phyloP scores from a whole-genome alignment of 148 eudicot species.

The Nepenthes mirabilis region DNA sequence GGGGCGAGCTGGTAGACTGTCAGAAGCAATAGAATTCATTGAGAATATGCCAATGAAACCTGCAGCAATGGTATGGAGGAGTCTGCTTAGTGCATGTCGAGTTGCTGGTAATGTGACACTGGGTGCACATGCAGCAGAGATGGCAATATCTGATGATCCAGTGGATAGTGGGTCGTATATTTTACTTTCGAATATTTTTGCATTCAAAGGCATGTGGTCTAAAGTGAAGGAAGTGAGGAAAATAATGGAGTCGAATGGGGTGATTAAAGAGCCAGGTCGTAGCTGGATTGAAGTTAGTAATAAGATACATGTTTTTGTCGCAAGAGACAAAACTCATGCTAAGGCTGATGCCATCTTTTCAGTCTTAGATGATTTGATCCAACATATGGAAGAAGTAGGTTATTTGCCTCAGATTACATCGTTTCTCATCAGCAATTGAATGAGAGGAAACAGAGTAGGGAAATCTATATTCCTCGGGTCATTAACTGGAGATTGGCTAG shows the following conservation, averaged over 20 bases:
- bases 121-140: conserved; percentile 49
- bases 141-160: conserved; percentile 46
- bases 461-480: no score
- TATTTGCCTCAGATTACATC: conserved; percentile 14
- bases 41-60: conserved; percentile 56
- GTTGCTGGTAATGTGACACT: conserved; percentile 27
- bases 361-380: conserved; percentile 21
- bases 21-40: conserved; percentile 47
- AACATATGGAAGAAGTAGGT: conserved; percentile 23
- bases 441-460: no score
- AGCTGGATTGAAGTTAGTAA: conserved; percentile 54
- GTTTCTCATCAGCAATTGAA: no score
- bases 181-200: conserved; percentile 56
- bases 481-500: no score
- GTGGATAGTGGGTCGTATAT: conserved; percentile 53
- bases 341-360: conserved; percentile 24
- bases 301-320: conserved; percentile 35
- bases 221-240: conserved; percentile 41
- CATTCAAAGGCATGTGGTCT: conserved; percentile 48
- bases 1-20: conserved; percentile 52
- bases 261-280: conserved; percentile 55
- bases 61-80: conserved; percentile 51
- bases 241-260: conserved; percentile 41
- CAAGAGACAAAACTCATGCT: conserved; percentile 36
- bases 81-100: conserved; percentile 56